Conservation (phyloP, 495 filamentous ascomycete genomes). For the Daldinia caldariorum region DNA sequence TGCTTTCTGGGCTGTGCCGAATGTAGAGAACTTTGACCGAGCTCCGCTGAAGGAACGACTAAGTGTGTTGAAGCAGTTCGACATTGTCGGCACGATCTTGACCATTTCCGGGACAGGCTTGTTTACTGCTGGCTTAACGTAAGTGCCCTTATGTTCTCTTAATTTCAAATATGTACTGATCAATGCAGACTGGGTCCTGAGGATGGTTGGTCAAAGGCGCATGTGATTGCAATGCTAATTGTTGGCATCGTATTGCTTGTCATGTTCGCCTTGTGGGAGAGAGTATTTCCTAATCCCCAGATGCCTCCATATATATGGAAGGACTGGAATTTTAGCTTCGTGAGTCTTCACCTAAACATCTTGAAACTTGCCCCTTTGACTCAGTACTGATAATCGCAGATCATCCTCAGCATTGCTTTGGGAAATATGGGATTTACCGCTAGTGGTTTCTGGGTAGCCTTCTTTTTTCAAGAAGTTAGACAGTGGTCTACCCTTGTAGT, state of each 20-base stretch:
- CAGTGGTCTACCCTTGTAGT: constrained; percentile 60
- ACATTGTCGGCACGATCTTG: constrained; percentile 68
- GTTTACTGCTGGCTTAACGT: constrained; percentile 72
- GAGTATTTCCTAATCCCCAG: constrained; percentile 56
- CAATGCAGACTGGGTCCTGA: constrained; percentile 50
- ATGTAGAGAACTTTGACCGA: constrained; percentile 61
- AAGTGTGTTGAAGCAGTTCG: constrained; percentile 63
- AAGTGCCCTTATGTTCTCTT: constrained; percentile 40
- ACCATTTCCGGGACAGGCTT: constrained; percentile 72
- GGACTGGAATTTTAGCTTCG: constrained; percentile 63
- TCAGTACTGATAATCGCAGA: constrained; percentile 51
- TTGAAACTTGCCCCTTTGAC: background rate
- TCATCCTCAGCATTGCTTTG: constrained; percentile 61
- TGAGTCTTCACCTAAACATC: constrained; percentile 43
- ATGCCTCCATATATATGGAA: constrained; percentile 67
- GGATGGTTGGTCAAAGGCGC: constrained; percentile 68
- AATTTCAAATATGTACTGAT: constrained; percentile 26
- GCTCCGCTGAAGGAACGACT: constrained; percentile 56
- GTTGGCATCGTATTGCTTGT: constrained; percentile 65
- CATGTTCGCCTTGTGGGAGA: constrained; percentile 70
- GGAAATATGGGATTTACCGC: constrained; percentile 64
- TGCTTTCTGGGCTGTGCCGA: constrained; percentile 71
- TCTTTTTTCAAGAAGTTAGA: constrained; percentile 66
- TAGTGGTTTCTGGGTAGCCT: constrained; percentile 62
- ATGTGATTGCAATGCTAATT: constrained; percentile 69